Evolutionary conservation across 192 early-diverging fungal species (phyloP).

Genomic region (Globomyces pollinis-pini): DNA sequence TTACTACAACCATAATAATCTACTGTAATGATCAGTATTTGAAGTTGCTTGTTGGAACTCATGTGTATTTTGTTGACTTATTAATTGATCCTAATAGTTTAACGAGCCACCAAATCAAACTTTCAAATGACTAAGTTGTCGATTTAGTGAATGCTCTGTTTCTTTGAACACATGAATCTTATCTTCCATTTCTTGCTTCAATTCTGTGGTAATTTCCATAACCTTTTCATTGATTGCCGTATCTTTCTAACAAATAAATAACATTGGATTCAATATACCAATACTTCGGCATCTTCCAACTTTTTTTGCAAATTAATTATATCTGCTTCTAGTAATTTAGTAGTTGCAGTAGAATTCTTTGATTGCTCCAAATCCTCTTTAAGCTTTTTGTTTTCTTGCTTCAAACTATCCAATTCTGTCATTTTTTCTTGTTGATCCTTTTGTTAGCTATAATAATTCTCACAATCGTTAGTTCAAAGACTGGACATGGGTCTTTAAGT

Average conservation of each 20-base stretch:
- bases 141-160: slow-evolving; percentile 50
- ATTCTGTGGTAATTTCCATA: slow-evolving; percentile 58
- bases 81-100: slow-evolving; percentile 46
- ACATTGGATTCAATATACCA: slow-evolving; percentile 16
- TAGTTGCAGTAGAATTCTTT: slow-evolving; percentile 24
- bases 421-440: slow-evolving; percentile 4
- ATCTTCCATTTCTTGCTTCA: slow-evolving; percentile 68
- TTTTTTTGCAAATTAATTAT: slow-evolving; percentile 40
- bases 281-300: slow-evolving; percentile 41
- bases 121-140: slow-evolving; percentile 71
- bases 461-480: not conserved
- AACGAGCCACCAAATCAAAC: not conserved
- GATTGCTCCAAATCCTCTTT: slow-evolving; percentile 37
- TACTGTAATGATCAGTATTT: not conserved
- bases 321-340: slow-evolving; percentile 32
- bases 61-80: slow-evolving; percentile 55
- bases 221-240: slow-evolving; percentile 63
- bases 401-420: not conserved
- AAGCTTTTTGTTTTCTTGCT: slow-evolving; percentile 45
- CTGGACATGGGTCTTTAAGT: not conserved
- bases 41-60: slow-evolving; percentile 54
- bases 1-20: not conserved
- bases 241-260: slow-evolving; percentile 40
- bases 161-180: slow-evolving; percentile 76
- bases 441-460: too few relatives aligned